Evolutionary conservation across 2,329 filamentous ascomycete species (phyloP), one percentile per base, ranked within the genome.

Genomic region (Xylariaceae sp.): DNA sequence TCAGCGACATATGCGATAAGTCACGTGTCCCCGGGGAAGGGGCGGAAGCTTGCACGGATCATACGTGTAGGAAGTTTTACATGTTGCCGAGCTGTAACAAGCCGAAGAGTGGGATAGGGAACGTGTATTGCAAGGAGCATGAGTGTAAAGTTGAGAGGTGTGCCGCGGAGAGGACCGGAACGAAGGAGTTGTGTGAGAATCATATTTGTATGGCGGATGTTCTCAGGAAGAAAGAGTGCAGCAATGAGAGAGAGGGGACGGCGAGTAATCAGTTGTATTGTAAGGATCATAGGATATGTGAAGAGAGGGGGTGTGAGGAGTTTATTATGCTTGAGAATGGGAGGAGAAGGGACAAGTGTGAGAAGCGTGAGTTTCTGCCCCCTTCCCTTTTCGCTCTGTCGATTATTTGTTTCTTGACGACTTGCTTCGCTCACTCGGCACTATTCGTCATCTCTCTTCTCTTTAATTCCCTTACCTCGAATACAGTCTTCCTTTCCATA

Each of bases 81-180:
- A 27, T 15, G 10, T 10, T 30, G 6, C 6, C 36, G 36, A 61
- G 58, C 46, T 33, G 38, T 15, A 42, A 54, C 18, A 15, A 14
- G 12, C 48, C 57, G 11, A 55, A 54, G 41, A 53, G 52, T 12
- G 53, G 53, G 35, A 32, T 50, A 5, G 39, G 44, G 9, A 54
- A 49, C 15, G 52, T 62, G 17, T 66, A 58, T 51, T 63, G 60
- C 54, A 19, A 41, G n/a, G 51, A 52, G 43, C 60, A 62, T 47
- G 57, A 57, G 51, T 62, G 60, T 53, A 48, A 48, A 11, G 46
- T 45, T 3, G 14, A 19, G 1, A 35, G 9, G 5, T 62, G 59
- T 30, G 39, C 30, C 11, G 39, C 39, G 33, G 47, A 55, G 45
- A 42, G 45, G 15, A 44, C 54, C 40, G 45, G 45, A 14, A 22